Evolutionary conservation across 352 stramenopile species (phyloP), one percentile per base, ranked within the genome.

Genomic region (Albugo laibachii): DNA sequence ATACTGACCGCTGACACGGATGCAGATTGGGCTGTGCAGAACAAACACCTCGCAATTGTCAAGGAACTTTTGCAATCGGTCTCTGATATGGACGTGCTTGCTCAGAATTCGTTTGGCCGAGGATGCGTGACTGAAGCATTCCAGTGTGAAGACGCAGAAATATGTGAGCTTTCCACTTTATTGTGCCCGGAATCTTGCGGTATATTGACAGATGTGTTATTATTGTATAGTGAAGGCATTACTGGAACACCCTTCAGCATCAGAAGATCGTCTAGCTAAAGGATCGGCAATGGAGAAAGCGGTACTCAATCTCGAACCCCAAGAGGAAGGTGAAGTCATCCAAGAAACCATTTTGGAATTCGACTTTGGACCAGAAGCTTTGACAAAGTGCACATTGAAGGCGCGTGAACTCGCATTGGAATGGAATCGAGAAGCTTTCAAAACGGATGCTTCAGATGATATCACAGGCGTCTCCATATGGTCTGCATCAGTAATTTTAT

Each of bases 391-490:
- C n/a, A 78, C 61, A 0, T 44, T 92, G 8, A 76, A 75, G 38
- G 76, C 69, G 0, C 69, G 79, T 16, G 79, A 92, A 56, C 58
- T 92, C 24, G 78, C 75, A 16, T 49, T 92, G 11, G 74, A 92
- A 46, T 88, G 77, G 76, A 68, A 72, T 47, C 80, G 82, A 47
- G 72, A 83, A 35, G 79, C 78, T 2, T 92, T 92, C 48, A 68
- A 69, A 0, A 73, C 70, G 10, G 83, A 61, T 6, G 79, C 76
- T 1, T 72, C 86, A 21, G 77, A 92, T 49, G 79, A 92, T 44
- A 89, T 86, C 42, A 92, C 79, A 1, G 79, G 79, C 14, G 74
- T 92, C 11, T 86, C 74, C 13, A 86, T 89, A 48, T 92, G 79
- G 79, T 92, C 79, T n/a, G 79, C 79, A 36, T 79, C 79, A 20